Base-by-base conservation (phyloP, 208 protist genomes). In the Leishmania turanica region DNA sequence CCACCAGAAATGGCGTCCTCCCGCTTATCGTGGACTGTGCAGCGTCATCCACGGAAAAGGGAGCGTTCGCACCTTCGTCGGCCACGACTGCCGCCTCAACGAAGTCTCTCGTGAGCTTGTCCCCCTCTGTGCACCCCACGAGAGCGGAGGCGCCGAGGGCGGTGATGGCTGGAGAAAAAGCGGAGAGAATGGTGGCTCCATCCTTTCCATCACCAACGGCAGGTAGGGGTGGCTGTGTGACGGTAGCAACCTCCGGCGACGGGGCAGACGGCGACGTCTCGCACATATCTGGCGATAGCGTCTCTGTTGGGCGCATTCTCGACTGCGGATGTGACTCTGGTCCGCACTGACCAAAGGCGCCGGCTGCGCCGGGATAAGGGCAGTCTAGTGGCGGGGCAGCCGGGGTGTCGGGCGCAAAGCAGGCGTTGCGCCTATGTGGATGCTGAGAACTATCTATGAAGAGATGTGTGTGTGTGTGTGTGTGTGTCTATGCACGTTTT, bases 401-500 rank as follows among this genome's bases (percentile, higher is more conserved):
- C 15, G 37, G 15, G 31, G 31, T 54, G 37, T 34, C 2, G 0
- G 64, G n/a, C 17, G 13, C 5, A 34, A 34, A 51, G 7, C 45
- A 27, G 24, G 42, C 27, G 34, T 73, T 51, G 69, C 69, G 27
- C 31, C 45, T 31, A 19, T 54, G 66, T 27, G 9, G 27, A 31
- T 34, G 69, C 42, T n/a, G 69, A 31, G 3, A 21, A 19, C 15
- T 73, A 73, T 73, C 69, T 73, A 73, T 73, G 69, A 51, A 73
- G 27, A 31, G 3, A 19, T 15, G 15, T 27, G 72, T 15, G 70
- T 64, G 37, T 34, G 51, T 5, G 47, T 42, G 15, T 70, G 56
- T 77, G 58, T 42, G 27, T 60, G 69, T 73, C 45, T 77, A 42
- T 77, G 56, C 13, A 13, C 49, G 24, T 51, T 40, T 81, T 56